Base-by-base conservation (phyloP, 108 stramenopile species). In the Nitzschia inconspicua region DNA sequence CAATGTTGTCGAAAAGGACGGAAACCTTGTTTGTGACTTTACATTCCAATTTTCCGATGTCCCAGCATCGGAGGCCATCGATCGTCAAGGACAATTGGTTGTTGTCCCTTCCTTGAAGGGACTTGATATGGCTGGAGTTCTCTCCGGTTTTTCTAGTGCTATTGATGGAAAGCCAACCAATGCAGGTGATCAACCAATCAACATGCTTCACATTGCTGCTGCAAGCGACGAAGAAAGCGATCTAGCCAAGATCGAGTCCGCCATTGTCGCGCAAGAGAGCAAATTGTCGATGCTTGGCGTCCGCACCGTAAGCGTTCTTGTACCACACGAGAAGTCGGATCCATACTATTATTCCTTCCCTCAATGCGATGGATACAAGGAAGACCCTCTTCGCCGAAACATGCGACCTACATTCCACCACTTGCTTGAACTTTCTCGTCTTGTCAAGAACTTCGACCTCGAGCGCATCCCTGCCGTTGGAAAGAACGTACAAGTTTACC, bases 351-450 rank as follows among this genome's bases (percentile, higher is more conserved):
- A 75, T 66, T 78, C 88, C 28, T 94, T 90, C 91, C 82, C 87
- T 48, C 72, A 85, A 25, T 76, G 76, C 66, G 64, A 73, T 28
- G 85, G 81, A 44, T 97, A 74, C 74, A 68, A 59, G 49, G 95
- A 97, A 63, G 93, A 96, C 51, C 92, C 92, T 46, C 76, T 96
- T 41, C 79, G 95, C 24, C 86, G 97, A 31, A 89, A 95, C 77
- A 96, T 98, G 97, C 82, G 97, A 24, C 95, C 97, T 13, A 96
- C 97, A 6, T 95, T 96, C 83, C 91, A 92, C 74, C 94, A 98
- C 53, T 68, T 96, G 22, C 77, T 98, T 23, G 97, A 98, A 69
- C 83, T 98, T 19, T 47, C 61, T 22, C 83, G 95, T 16, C 79
- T 96, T 18, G 63, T 50, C 32, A 51, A 83, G n/a, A 95, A 94